These are phyloP conservation scores for Arachis stenosperma DNA, from an alignment of 306 rosid genomes.

Conservation along the genomic window DNA sequence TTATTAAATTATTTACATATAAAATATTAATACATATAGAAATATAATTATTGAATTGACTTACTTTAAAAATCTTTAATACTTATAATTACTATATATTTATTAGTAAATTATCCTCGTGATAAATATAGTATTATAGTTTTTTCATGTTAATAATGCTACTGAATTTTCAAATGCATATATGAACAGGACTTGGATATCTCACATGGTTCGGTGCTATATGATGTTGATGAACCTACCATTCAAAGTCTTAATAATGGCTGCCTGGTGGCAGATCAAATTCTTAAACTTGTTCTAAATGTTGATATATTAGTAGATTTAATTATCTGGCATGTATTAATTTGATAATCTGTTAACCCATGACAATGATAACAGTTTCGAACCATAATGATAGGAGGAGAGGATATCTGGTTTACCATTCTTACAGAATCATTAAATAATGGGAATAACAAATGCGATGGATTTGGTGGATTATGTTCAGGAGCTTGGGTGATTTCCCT, in stretches of 20 bases:
- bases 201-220: conserved; percentile 71
- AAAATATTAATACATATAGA: too few species aligned
- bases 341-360: conserved; percentile 38
- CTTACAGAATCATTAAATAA: conserved; percentile 39
- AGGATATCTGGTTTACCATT: too few species aligned
- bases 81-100: too few species aligned
- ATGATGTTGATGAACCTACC: conserved; percentile 82
- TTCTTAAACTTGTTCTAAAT: conserved; percentile 95
- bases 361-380: conserved; percentile 75
- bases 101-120: too few species aligned
- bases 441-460: conserved; percentile 98
- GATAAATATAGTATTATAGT: too few species aligned
- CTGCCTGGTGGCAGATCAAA: conserved; percentile 97
- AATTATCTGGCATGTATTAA: conserved; percentile 33
- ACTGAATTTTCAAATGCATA: conserved; percentile 34
- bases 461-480: conserved; percentile 91
- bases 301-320: conserved; percentile 46
- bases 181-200: conserved; percentile 81
- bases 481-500: conserved; percentile 62
- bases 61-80: too few species aligned
- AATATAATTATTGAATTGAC: too few species aligned
- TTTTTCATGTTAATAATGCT: too few species aligned
- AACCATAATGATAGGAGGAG: conserved; percentile 49
- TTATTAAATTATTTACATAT: too few species aligned
- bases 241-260: conserved; percentile 89